These are phyloP conservation scores for Auxenochlorella pyrenoidosa DNA, from an alignment of 139 green algal species.

Conservation along the genomic window DNA sequence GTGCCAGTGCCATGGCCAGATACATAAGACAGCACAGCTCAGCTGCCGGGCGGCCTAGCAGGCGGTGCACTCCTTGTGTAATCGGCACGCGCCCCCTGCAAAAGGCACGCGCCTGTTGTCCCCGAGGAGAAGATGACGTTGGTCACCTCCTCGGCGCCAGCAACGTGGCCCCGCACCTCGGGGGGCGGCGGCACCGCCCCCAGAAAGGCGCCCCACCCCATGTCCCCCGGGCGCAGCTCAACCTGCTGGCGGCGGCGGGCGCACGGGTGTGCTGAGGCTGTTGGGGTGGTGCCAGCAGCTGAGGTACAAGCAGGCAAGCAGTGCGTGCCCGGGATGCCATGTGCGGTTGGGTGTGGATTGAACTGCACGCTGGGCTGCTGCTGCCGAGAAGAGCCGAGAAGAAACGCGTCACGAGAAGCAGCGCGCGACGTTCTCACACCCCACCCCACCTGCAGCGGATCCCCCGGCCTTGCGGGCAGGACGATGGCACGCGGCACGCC, in stretches of 20 bases:
- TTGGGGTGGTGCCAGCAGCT: too few species aligned
- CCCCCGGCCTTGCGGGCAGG: constrained; percentile 46
- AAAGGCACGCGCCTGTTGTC: constrained; percentile 86
- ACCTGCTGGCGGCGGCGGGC: constrained; percentile 27
- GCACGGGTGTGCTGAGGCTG: too few species aligned
- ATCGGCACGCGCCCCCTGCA: too few species aligned
- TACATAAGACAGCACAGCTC: too few species aligned
- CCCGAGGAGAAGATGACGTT: constrained; percentile 95
- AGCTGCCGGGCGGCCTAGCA: too few species aligned
- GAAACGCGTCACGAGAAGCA: neutral
- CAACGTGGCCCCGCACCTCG: constrained; percentile 34
- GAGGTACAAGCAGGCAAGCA: neutral
- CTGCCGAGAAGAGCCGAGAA: neutral
- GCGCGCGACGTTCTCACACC: neutral
- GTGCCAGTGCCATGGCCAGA: neutral
- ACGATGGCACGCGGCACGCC: constrained; percentile 50
- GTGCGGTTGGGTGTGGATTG: too few species aligned
- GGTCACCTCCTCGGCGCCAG: constrained; percentile 52
- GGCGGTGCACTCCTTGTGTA: too few species aligned
- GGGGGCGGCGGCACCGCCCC: neutral
- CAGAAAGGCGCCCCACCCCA: constrained; percentile 67
- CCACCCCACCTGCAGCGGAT: neutral
- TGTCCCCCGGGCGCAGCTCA: constrained; percentile 50
- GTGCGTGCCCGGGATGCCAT: too few species aligned
- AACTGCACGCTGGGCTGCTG: neutral